Evolutionary conservation across 257 asterid genomes (phyloP).

Genomic region (Jasminum sambac): DNA sequence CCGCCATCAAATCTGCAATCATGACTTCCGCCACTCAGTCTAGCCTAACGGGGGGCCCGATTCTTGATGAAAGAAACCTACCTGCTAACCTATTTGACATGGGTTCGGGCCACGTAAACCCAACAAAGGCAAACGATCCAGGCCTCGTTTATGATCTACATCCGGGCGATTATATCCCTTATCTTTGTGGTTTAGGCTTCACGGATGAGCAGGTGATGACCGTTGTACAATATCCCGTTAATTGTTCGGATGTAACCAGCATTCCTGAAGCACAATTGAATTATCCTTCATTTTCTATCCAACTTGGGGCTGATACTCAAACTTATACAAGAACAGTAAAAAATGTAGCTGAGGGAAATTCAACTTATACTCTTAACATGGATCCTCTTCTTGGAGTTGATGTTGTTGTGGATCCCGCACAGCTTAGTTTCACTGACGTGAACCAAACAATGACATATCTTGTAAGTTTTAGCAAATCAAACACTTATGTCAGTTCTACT

Average conservation of each 20-base stretch:
- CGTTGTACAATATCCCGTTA: not conserved
- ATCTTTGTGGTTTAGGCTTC: constrained; percentile 37
- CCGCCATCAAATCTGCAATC: constrained; percentile 54
- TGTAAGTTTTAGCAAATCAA: constrained; percentile 20
- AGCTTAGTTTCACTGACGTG: constrained; percentile 19
- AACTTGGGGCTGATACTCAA: constrained; percentile 10
- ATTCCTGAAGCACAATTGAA: constrained; percentile 29
- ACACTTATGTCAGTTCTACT: not conserved
- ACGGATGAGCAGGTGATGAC: constrained; percentile 13
- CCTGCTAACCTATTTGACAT: constrained; percentile 29
- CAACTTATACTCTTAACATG: constrained; percentile 18
- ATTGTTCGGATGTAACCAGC: constrained; percentile 10
- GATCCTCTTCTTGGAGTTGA: constrained; percentile 19
- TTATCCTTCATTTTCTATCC: constrained; percentile 29
- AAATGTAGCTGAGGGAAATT: constrained; percentile 22
- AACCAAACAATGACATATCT: constrained; percentile 27
- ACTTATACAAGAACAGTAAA: constrained; percentile 28
- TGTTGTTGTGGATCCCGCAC: constrained; percentile 19
- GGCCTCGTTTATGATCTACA: constrained; percentile 35
- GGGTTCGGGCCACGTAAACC: constrained; percentile 46
- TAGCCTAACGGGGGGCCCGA: constrained; percentile 26
- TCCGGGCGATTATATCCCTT: constrained; percentile 27
- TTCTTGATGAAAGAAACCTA: constrained; percentile 17
- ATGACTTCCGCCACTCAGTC: constrained; percentile 48
- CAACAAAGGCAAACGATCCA: constrained; percentile 35